Base-by-base conservation (phyloP, 331 rosid species). In the Arachis monticola region DNA sequence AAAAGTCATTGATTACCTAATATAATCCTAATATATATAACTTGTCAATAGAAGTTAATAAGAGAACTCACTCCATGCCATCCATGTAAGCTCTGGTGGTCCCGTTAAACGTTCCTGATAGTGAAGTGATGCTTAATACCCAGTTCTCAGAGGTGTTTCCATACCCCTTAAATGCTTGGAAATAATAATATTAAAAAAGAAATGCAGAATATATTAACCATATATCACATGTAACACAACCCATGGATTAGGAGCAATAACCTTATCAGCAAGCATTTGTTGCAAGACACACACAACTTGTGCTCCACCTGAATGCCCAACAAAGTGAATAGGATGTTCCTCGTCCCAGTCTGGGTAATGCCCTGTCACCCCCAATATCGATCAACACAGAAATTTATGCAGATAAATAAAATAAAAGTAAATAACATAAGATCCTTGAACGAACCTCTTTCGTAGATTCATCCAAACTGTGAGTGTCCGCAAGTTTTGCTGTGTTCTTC, bases 231-330 rank as follows among this genome's bases (percentile, higher is more conserved):
- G 4, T 35, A 35, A 35, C 40, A 35, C 4, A 2, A 35, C 40
- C 3, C 44, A 57, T 27, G 58, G 48, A 60, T 38, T 64, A 76
- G 40, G 5, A 72, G 89, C 10, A 60, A 12, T 1, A n/a, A 94
- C 97, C 97, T 92, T 92, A 69, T 95, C 97, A 47, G 92, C 91
- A 69, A 95, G 99, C 99, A 95, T 92, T 92, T 95, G 96, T 79
- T 95, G 99, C 77, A 95, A 90, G 61, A 85, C 88, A 35, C 99
- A 97, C 35, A 81, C 96, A 73, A 95, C 97, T 80, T 95, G 99
- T 63, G 97, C 97, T 50, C 99, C 99, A 2, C 97, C 90, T 0
- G 99, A 95, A 68, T 92, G 97, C 10, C 97, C 99, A 31, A 92
- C 99, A 69, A 95, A 95, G 81, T 95, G 97, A 73, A 95, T 71